Evolutionary conservation across 306 rosid species (phyloP), one percentile per base, ranked within the genome.

Genomic region (Potentilla sterilis): DNA sequence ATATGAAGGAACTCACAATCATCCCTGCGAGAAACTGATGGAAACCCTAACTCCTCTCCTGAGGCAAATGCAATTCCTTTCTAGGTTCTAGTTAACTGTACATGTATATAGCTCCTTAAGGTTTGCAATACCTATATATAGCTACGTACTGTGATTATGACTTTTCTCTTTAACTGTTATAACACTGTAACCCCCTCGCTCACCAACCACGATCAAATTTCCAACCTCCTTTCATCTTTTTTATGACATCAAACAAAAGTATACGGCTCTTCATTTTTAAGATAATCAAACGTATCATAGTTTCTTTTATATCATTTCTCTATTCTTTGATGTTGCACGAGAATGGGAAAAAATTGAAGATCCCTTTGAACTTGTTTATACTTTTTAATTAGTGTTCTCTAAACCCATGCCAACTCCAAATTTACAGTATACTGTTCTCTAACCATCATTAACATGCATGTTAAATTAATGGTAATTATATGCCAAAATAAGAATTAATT

Each of bases 41-140:
- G 92, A 93, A 87, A 93, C 98, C 74, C 88, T 93, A 78, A 85
- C 97, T 63, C 98, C 98, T 80, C 96, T 93, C 55, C 87, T 93
- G 32, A 87, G 87, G 84, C 98, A 93, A 70, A 89, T 93, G 63
- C 96, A 93, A 7, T 93, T 91, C 81, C 91, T 93, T 74, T 80
- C 97, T 40, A 82, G 81, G 70, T 83, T 92, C 79, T 92, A 77
- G 73, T 44, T 13, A 43, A 14, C 19, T 57, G 2, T 59, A 9
- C 12, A 41, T 21, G 16, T 66, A 46, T 7, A 22, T 47, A 18
- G 42, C 79, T 65, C n/a, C 19, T 11, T 32, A 74, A 43, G 51
- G 54, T 73, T 41, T 12, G 40, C 21, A 13, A 55, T 21, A 21
- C 54, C 2, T 57, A 22, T 10, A 0, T 57, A 22, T 28, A 28